Base-by-base conservation (phyloP, 805 yeast species). In the Metschnikowia picachoensis region DNA sequence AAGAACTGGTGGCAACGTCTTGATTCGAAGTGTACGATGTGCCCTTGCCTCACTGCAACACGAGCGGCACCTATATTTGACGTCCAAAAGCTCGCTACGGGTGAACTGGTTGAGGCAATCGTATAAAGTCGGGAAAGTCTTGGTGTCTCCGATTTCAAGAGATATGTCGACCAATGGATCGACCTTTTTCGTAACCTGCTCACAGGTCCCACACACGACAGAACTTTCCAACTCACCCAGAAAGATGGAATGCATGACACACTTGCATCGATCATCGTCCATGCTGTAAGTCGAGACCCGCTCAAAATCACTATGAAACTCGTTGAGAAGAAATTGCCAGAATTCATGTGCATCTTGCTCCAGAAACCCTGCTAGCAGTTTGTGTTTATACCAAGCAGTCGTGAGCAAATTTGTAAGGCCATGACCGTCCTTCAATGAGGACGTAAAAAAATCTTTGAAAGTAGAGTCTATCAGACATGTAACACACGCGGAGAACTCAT, bases 311-410 rank as follows among this genome's bases (percentile, higher is more conserved):
- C 65, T 67, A 64, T 94, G 99, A 46, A 94, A 66, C 65, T 90
- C 95, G 64, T 92, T 87, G 33, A 92, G 73, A 28, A 92, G 60
- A 61, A 92, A 91, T 61, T 94, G 97, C 85, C 95, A 85, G 65
- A 92, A 94, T 65, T 94, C 99, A 66, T 94, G 99, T 0, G 99
- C 98, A 63, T 94, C 99, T 66, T 94, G 99, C 65, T 94, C 97
- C 31, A 94, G 85, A 55, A 91, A 91, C 1, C 99, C 99, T 0
- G 97, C 96, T 48, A 94, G 76, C 30, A 89, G 78, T 53, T 86
- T 79, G 56, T 88, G 87, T 39, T 84, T 83, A 57, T 83, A 83
- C 92, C 97, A 90, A 1, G 96, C 84, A 11, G 96, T 87, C n/a
- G 80, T 76, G 41, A 94, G 72, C 39, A 94, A 66, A 41, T 85